Percentiles rank a stretch among this genome's conserved stretches.
These are phyloP conservation scores for Paraphysoderma sedebokerense DNA, from an alignment of 371 early-diverging fungal genomes.

Conservation along the genomic window DNA sequence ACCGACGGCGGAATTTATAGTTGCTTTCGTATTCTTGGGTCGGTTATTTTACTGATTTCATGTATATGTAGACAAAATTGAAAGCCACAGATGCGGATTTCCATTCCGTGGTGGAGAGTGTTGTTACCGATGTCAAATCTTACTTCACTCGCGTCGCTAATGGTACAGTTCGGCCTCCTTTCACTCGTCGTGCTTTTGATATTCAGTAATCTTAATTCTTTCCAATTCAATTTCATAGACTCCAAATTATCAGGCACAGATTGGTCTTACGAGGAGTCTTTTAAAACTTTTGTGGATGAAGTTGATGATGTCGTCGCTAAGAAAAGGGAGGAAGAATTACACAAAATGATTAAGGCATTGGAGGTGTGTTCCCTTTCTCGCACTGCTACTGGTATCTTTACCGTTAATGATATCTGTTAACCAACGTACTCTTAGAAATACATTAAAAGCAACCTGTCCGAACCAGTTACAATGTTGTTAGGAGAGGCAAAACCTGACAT, in stretches of 20 bases:
- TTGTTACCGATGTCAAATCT: neutral
- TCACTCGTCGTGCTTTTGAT: too few species aligned
- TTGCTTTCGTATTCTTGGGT: neutral
- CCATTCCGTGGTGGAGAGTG: neutral
- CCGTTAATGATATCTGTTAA: neutral
- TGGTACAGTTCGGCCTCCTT: neutral
- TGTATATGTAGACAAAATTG: neutral
- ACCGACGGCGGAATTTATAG: slow-evolving; percentile 7
- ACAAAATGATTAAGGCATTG: slow-evolving; percentile 46
- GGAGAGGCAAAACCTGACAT: slow-evolving; percentile 41
- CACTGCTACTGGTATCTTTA: neutral
- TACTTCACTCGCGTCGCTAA: neutral
- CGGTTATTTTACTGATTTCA: slow-evolving; percentile 1
- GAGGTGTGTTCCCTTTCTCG: slow-evolving; percentile 14
- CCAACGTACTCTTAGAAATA: slow-evolving; percentile 22
- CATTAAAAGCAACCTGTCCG: slow-evolving; percentile 39
- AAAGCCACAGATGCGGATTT: slow-evolving; percentile 17
- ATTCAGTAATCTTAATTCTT: too few species aligned
- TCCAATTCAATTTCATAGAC: neutral
- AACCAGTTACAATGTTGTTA: slow-evolving; percentile 46
- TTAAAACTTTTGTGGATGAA: slow-evolving; percentile 37
- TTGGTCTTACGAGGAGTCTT: slow-evolving; percentile 58
- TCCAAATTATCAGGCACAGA: slow-evolving; percentile 40
- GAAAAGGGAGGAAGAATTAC: slow-evolving; percentile 58
- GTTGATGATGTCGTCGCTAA: slow-evolving; percentile 41